Conservation (phyloP, 1,139 yeast species). For the Magnusiomyces ingens region DNA sequence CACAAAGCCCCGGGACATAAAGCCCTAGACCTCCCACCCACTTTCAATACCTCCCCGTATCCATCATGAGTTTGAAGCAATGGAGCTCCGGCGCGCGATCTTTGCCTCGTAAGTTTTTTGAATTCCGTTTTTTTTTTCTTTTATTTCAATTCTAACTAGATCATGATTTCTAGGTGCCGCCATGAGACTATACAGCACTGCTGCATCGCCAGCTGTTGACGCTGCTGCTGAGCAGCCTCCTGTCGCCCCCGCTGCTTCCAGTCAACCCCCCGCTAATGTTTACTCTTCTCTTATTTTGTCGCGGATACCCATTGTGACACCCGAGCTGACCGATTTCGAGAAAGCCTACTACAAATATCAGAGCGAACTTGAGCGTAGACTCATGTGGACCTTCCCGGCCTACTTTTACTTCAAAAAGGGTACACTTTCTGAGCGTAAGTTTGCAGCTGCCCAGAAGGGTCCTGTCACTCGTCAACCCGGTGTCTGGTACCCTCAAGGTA, state of each 20-base stretch:
- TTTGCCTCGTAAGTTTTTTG: neutral
- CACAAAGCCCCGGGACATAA: neutral
- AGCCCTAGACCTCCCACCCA: no score
- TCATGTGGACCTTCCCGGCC: slow-evolving; percentile 97
- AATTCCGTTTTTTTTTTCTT: no score
- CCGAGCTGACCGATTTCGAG: slow-evolving; percentile 68
- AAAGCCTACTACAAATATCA: slow-evolving; percentile 74
- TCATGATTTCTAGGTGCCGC: slow-evolving; percentile 5
- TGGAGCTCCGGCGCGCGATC: neutral
- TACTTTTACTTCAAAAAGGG: slow-evolving; percentile 90
- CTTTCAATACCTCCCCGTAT: no score
- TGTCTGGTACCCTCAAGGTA: slow-evolving; percentile 72
- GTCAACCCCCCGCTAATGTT: slow-evolving; percentile 16
- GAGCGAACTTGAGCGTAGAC: slow-evolving; percentile 74
- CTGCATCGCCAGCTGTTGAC: slow-evolving; percentile 3
- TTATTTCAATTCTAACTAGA: no score
- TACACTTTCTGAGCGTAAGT: slow-evolving; percentile 79
- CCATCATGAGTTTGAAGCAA: neutral
- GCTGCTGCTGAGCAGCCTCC: neutral
- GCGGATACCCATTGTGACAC: slow-evolving; percentile 77
- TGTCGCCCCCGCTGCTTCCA: slow-evolving; percentile 8
- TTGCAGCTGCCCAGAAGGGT: slow-evolving; percentile 64
- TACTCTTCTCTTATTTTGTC: slow-evolving; percentile 52
- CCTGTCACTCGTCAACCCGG: slow-evolving; percentile 69
- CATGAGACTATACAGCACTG: slow-evolving; percentile 13